Evolutionary conservation across 306 rosid genomes (phyloP).

Genomic region (Fragaria iinumae): DNA sequence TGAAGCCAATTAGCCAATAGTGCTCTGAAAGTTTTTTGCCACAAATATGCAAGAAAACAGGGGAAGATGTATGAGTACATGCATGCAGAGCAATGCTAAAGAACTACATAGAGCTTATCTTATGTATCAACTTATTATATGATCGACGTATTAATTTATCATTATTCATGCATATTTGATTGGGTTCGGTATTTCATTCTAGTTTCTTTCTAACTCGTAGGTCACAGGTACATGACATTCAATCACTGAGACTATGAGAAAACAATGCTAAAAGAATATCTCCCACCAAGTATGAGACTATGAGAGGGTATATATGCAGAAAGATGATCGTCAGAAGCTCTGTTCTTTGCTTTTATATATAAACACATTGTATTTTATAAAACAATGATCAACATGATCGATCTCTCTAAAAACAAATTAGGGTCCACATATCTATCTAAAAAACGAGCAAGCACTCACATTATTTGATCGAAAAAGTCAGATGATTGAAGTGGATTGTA

Average conservation of each 20-base stretch:
- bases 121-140: too few species aligned
- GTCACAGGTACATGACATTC: too few species aligned
- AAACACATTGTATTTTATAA: not conserved
- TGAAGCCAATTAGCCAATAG: not conserved
- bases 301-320: not conserved
- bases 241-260: too few species aligned
- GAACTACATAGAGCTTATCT: too few species aligned
- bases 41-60: not conserved
- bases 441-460: not conserved
- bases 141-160: too few species aligned
- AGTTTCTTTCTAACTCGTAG: too few species aligned
- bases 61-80: too few species aligned
- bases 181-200: too few species aligned
- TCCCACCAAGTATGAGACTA: not conserved
- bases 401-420: not conserved
- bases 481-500: not conserved
- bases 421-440: conserved; percentile 21
- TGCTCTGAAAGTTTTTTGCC: not conserved
- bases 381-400: not conserved
- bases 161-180: too few species aligned
- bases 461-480: conserved; percentile 11
- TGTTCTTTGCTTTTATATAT: not conserved
- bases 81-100: too few species aligned
- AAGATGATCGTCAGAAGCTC: not conserved
- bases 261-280: not conserved